Evolutionary conservation across 768 basidiomycete genomes (phyloP), one percentile per base, ranked within the genome.

Genomic region (Crucibulum laeve): DNA sequence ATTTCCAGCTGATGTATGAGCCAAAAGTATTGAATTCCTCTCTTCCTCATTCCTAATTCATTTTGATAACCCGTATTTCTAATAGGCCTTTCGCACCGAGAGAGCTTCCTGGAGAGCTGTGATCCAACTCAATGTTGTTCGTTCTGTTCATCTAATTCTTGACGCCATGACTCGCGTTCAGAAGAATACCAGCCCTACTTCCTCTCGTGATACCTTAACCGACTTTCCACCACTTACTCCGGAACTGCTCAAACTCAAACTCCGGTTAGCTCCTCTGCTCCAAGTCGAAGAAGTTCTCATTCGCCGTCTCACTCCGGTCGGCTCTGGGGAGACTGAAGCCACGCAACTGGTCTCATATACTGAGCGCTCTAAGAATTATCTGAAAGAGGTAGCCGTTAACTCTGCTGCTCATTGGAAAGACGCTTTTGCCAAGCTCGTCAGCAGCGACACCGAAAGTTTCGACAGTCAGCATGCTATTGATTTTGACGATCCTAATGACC

Each of bases 111-210:
- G 84, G 84, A 66, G 79, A 46, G 68, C 74, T 33, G 76, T 87
- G 47, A 78, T 87, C 40, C 82, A 84, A 44, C 74, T 86, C 48
- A 87, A 86, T 58, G 64, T 87, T 34, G 82, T 84, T 28, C 80
- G 78, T 25, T 84, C 83, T 14, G 67, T 86, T 32, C 79, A 76
- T 25, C 69, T 76, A 36, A 82, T 86, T 52, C 69, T 83, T 42
- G 76, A 82, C 40, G 71, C 75, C 13, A 70, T 84, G 47, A 57
- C 64, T 17, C 61, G 62, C 26, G 60, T 60, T 10, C 60, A 64
- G 39, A 49, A 54, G 37, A 38, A 43, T 37, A 46, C 52, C 8
- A 33, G 49, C 21, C 37, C 40, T 15, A 21, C 58, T 3, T 26
- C 49, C 4, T 54, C 57, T 4, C 48, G 56, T 11, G 36, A 49